Evolutionary conservation across 768 basidiomycete genomes (phyloP), one percentile per base, ranked within the genome.

Genomic region (Leccinum truebloodii): DNA sequence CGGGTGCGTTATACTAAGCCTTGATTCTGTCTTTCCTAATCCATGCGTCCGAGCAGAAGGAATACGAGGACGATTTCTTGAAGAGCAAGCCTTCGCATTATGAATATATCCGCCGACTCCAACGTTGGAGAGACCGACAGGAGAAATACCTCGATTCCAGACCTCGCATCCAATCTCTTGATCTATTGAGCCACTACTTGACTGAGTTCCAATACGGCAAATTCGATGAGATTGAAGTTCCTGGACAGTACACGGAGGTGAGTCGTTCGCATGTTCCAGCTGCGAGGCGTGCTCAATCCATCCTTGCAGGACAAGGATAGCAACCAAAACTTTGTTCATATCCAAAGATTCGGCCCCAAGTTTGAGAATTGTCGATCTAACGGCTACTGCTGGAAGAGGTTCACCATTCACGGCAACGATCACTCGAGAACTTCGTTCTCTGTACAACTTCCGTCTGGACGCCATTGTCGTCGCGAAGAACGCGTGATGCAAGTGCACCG

Each of bases 211-310:
- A 98, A 66, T 95, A 98, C 74, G 88, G 87, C 69, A 97, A 95
- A 73, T 94, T 96, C 54, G 97, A 98, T 64, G 96, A 99, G 64
- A 92, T 99, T 41, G 95, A 99, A 70, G 86, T 99, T 54, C 95
- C 95, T n/a, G 97, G 97, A 7, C 97, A 99, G 74, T 99, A 99
- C 72, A 91, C 94, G 0, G 93, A 98, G 84, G 95, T 92, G 57
- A 67, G 78, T 1, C n/a, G 24, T 69, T 37, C 9, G 30, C 13
- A 51, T 48, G 30, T 3, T 3, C 37, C 20, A 35, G 9, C 46
- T 32, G 0, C 39, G 20, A 18, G 10, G 24, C 24, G 24, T 41
- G 16, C 52, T 69, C 44, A 69, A 24, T n/a, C 30, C 7, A 55
- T 55, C 58, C 60, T 59, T 41, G 14, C 68, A 97, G 95, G 95